Conservation (phyloP, 2,329 filamentous ascomycete species). For the Fusarium oxysporum region DNA sequence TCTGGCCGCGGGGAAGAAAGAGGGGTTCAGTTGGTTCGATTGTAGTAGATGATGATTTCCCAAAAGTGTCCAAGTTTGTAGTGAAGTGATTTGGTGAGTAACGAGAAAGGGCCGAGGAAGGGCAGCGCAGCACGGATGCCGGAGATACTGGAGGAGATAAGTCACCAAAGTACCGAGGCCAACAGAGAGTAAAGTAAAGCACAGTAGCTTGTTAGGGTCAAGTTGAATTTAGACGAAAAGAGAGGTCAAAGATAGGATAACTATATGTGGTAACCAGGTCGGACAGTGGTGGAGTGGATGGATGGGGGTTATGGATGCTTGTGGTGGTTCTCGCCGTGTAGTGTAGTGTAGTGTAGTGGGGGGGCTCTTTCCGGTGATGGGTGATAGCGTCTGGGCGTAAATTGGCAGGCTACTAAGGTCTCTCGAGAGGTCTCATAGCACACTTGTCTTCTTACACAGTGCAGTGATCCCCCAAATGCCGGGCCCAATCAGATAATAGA, state of each 20-base stretch:
- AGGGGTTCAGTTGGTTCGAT: background rate
- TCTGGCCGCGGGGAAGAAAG: constrained; percentile 7
- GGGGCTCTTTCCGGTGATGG: constrained; percentile 25
- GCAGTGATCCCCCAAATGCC: constrained; percentile 11
- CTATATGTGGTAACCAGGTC: constrained; percentile 22
- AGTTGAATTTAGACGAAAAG: background rate
- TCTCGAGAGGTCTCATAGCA: background rate
- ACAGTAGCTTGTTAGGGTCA: background rate
- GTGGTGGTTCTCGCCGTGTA: constrained; percentile 29
- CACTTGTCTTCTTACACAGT: constrained; percentile 20
- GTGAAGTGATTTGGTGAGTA: constrained; percentile 23
- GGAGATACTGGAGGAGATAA: constrained; percentile 11
- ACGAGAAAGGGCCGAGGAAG: constrained; percentile 41
- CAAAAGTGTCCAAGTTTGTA: constrained; percentile 23
- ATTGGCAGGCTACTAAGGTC: constrained; percentile 1
- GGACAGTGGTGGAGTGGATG: constrained; percentile 31
- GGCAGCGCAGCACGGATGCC: constrained; percentile 35
- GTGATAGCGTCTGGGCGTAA: constrained; percentile 24
- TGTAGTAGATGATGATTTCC: constrained; percentile 1
- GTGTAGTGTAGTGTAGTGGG: background rate
- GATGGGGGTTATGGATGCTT: constrained; percentile 13
- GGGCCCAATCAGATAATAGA: background rate
- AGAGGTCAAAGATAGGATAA: constrained; percentile 25
- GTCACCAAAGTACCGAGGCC: constrained; percentile 22
- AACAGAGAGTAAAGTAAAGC: background rate